phyloP scores from a whole-genome alignment of 345 rosid genomes.

The Kandelia obovata region DNA sequence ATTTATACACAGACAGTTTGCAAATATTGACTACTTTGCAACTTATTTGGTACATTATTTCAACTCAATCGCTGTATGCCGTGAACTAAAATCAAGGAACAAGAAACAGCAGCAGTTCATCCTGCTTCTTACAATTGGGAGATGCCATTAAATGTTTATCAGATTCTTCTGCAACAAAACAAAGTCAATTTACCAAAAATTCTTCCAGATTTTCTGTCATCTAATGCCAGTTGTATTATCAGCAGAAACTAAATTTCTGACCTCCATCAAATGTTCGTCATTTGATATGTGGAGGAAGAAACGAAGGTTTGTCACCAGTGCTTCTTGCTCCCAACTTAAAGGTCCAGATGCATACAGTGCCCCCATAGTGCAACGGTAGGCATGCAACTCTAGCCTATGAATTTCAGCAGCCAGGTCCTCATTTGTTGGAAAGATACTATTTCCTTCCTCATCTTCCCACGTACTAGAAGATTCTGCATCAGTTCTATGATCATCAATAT shows the following conservation, averaged over 20 bases:
- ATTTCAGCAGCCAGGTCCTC: conserved; percentile 21
- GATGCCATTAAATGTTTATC: conserved; percentile 18
- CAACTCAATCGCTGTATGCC: conserved; percentile 25
- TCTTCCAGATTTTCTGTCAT: conserved; percentile 30
- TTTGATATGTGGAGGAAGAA: conserved; percentile 26
- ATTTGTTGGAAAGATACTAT: conserved; percentile 29
- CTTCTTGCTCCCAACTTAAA: conserved; percentile 28
- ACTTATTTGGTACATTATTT: conserved; percentile 33
- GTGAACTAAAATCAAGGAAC: no score
- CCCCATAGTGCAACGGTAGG: conserved; percentile 22
- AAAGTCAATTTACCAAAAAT: conserved; percentile 18
- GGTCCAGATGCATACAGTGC: conserved; percentile 24
- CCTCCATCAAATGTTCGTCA: conserved; percentile 29
- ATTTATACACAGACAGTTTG: background rate
- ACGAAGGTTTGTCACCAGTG: conserved; percentile 22
- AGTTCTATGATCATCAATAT: conserved; percentile 29
- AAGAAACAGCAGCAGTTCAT: conserved; percentile 17
- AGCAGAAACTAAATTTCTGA: conserved; percentile 60
- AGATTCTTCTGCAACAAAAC: conserved; percentile 31
- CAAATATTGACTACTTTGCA: conserved; percentile 18
- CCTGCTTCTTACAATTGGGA: conserved; percentile 36
- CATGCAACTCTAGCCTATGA: conserved; percentile 23
- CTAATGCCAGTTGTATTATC: conserved; percentile 50
- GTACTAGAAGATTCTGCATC: conserved; percentile 20
- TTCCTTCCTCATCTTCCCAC: conserved; percentile 28